Evolutionary conservation across 192 early-diverging fungal species (phyloP).

Genomic region (Coemansia sp.): DNA sequence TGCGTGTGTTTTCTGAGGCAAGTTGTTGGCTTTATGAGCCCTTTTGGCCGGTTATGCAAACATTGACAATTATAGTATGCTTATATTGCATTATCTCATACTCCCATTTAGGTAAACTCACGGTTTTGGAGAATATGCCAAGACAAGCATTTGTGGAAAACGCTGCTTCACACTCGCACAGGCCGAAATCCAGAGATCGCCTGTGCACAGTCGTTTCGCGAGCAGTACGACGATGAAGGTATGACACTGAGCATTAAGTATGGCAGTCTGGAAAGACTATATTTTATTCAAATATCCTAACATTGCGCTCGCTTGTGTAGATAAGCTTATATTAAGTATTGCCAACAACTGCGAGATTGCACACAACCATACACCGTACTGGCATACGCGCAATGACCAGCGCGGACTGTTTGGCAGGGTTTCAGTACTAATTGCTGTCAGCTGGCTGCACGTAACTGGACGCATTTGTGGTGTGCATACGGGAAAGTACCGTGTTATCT

Average conservation of each 20-base stretch:
- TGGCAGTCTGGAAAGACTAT: no score
- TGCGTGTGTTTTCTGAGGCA: slow-evolving; percentile 25
- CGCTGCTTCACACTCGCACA: slow-evolving; percentile 21
- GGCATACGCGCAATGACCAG: slow-evolving; percentile 21
- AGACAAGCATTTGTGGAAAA: slow-evolving; percentile 37
- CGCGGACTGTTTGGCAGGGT: slow-evolving; percentile 41
- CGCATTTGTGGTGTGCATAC: slow-evolving; percentile 31
- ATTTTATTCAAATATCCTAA: no score
- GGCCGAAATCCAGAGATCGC: background rate
- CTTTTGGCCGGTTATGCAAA: no score
- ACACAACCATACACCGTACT: slow-evolving; percentile 34
- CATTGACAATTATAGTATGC: no score
- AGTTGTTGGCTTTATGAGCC: slow-evolving; percentile 1
- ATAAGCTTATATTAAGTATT: slow-evolving; percentile 21
- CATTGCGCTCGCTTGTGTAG: slow-evolving; percentile 2
- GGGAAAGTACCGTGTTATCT: slow-evolving; percentile 37
- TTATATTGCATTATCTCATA: background rate
- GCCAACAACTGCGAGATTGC: slow-evolving; percentile 33
- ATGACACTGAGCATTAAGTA: background rate
- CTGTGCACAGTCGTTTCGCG: slow-evolving; percentile 9
- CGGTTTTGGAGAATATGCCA: slow-evolving; percentile 1
- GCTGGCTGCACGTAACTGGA: slow-evolving; percentile 43
- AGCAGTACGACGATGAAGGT: slow-evolving; percentile 30
- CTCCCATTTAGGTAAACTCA: background rate
- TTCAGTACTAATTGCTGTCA: slow-evolving; percentile 28